phyloP scores from a whole-genome alignment of 2,329 filamentous ascomycete species.

The Epichloe baconii region DNA sequence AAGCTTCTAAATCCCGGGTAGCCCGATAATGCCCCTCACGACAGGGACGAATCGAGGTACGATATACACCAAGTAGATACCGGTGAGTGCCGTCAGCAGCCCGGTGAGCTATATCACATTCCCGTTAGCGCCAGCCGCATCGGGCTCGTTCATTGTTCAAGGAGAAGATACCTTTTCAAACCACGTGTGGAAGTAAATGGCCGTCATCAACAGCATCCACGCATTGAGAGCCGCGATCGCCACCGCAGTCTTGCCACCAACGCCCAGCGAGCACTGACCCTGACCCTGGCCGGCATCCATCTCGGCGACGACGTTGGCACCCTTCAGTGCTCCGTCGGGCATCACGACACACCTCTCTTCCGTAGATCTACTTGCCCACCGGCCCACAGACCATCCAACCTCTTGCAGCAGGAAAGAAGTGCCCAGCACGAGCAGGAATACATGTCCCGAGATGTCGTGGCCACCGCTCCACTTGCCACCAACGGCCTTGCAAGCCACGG shows the following conservation, averaged over 20 bases:
- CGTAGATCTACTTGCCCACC: constrained; percentile 25
- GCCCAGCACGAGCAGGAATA: constrained; percentile 80
- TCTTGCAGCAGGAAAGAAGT: constrained; percentile 75
- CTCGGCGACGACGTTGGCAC: constrained; percentile 36
- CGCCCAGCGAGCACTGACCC: constrained; percentile 22
- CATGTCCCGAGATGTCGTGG: constrained; percentile 90
- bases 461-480: constrained; percentile 86
- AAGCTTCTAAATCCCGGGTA: constrained; percentile 26
- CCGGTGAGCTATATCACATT: constrained; percentile 35
- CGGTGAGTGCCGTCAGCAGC: constrained; percentile 32
- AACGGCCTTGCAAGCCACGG: constrained; percentile 66
- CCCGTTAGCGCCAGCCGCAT: constrained; percentile 11
- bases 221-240: constrained; percentile 57
- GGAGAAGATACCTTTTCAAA: constrained; percentile 65
- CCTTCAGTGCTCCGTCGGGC: constrained; percentile 51
- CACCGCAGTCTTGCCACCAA: constrained; percentile 43
- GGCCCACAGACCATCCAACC: constrained; percentile 45
- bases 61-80: constrained; percentile 37
- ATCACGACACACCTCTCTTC: constrained; percentile 57
- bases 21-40: constrained; percentile 30
- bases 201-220: constrained; percentile 99
- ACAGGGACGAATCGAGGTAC: constrained; percentile 37
- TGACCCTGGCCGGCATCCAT: constrained; percentile 12
- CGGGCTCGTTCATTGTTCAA: not conserved
- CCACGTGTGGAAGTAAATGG: constrained; percentile 98